Evolutionary conservation across 768 basidiomycete genomes (phyloP).

Genomic region (Termitomyces sp.): DNA sequence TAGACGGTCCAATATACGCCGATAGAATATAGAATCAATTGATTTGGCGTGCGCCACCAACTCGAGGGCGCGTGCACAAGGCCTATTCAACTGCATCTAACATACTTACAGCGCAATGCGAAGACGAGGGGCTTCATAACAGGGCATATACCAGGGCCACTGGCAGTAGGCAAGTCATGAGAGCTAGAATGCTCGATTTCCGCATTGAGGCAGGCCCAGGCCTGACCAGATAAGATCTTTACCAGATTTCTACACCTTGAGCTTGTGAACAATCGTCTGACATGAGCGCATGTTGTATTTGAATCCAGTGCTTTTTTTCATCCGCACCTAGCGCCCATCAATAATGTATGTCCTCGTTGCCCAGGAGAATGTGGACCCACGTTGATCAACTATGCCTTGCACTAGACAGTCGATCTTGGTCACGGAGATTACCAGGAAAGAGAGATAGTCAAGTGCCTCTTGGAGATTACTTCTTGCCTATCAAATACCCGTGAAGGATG

Average conservation of each 20-base stretch:
- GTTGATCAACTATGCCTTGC: background rate
- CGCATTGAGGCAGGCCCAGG: background rate
- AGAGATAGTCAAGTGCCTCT: background rate
- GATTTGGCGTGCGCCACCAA: conserved; percentile 4
- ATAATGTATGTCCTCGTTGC: background rate
- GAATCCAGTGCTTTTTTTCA: too few relatives aligned
- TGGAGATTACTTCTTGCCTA: background rate
- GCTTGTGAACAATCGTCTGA: background rate
- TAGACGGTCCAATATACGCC: background rate
- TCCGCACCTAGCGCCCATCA: background rate
- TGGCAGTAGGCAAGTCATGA: background rate
- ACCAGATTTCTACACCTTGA: background rate
- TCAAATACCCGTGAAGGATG: background rate
- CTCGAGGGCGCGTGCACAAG: background rate
- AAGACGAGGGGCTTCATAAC: background rate
- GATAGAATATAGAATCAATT: background rate
- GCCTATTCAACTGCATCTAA: too few relatives aligned
- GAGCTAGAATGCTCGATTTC: background rate
- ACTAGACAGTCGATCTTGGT: background rate
- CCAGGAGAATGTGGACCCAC: background rate
- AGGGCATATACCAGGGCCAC: background rate
- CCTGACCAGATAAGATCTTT: background rate
- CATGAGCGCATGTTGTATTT: background rate
- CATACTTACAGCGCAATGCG: background rate
- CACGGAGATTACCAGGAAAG: background rate